phyloP scores from a whole-genome alignment of 208 protist genomes.

The Herpetomonas muscarum region DNA sequence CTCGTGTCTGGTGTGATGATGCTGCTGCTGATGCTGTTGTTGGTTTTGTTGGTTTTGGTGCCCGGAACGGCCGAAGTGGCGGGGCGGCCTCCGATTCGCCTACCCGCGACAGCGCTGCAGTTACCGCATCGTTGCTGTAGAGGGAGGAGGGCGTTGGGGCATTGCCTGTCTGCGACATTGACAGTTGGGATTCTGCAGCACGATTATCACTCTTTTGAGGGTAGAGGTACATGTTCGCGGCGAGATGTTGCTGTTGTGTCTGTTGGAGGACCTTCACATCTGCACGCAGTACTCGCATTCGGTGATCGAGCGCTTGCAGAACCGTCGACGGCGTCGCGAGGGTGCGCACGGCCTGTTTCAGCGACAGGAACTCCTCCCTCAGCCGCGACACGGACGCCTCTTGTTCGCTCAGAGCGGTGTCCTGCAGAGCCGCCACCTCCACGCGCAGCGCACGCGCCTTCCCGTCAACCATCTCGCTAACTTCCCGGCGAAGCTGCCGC shows the following conservation, averaged over 20 bases:
- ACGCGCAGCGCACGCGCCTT: background rate
- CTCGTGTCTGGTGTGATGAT: background rate
- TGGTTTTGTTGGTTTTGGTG: background rate
- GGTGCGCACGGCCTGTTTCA: background rate
- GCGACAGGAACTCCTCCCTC: background rate
- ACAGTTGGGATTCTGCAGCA: no score
- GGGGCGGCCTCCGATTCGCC: no score
- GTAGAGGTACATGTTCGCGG: background rate
- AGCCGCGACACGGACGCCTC: background rate
- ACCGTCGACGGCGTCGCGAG: conserved; percentile 1
- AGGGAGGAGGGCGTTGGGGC: no score
- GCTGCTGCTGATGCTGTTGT: background rate
- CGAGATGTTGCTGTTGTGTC: background rate
- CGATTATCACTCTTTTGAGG: no score
- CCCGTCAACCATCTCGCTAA: background rate
- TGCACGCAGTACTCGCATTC: conserved; percentile 5
- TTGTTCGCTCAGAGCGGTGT: background rate
- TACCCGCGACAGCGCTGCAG: no score
- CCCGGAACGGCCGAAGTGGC: background rate
- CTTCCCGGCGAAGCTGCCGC: background rate
- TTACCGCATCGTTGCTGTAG: no score
- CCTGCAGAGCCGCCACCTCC: background rate
- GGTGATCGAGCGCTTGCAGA: conserved; percentile 9
- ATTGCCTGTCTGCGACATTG: no score
- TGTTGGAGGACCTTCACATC: conserved; percentile 5